Evolutionary conservation across 1,139 yeast genomes (phyloP).

Genomic region (Hyphopichia buzzinii): DNA sequence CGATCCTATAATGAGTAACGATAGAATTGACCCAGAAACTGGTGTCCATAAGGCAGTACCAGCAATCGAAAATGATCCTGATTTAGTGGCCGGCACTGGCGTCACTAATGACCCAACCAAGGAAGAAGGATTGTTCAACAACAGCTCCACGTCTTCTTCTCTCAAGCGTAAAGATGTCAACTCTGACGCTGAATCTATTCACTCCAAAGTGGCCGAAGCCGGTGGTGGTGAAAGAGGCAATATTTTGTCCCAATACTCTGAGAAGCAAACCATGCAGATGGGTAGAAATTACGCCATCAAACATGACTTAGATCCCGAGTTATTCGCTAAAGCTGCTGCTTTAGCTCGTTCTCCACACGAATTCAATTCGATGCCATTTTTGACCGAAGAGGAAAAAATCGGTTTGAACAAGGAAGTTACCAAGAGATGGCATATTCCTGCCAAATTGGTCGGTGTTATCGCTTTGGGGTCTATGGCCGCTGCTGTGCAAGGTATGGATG

Average conservation of each 20-base stretch:
- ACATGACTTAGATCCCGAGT: constrained; percentile 61
- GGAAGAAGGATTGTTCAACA: constrained; percentile 20
- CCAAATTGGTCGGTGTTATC: constrained; percentile 58
- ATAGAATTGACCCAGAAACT: constrained; percentile 3
- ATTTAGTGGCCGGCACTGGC: constrained; percentile 3
- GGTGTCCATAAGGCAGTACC: background rate
- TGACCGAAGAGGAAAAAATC: constrained; percentile 58
- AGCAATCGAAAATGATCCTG: constrained; percentile 5
- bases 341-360: constrained; percentile 65
- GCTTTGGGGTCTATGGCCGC: constrained; percentile 79
- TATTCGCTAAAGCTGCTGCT: constrained; percentile 74
- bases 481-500: constrained; percentile 83
- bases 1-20: constrained; percentile 1
- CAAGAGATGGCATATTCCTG: constrained; percentile 66
- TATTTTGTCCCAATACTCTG: constrained; percentile 61
- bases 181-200: constrained; percentile 25
- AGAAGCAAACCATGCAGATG: constrained; percentile 65
- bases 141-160: constrained; percentile 19
- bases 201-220: constrained; percentile 19
- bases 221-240: constrained; percentile 44
- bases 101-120: constrained; percentile 1
- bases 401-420: constrained; percentile 57
- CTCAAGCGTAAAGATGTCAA: constrained; percentile 13
- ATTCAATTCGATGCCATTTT: constrained; percentile 56
- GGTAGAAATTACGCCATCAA: constrained; percentile 67